phyloP scores from a whole-genome alignment of 768 basidiomycete genomes.

The Scleroderma bovista region DNA sequence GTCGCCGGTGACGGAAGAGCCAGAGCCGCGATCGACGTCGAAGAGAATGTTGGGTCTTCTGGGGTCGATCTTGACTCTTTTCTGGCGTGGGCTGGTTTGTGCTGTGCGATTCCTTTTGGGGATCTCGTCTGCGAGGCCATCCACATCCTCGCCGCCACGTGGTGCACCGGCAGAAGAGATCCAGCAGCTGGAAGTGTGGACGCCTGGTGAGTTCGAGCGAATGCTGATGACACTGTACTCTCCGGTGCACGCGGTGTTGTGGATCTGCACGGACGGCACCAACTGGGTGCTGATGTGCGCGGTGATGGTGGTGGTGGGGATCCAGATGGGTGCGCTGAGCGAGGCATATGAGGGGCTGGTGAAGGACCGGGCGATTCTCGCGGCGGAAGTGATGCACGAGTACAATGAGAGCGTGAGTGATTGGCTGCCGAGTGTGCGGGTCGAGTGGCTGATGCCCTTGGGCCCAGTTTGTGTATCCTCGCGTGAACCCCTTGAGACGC shows the following conservation, averaged over 20 bases:
- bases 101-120: slow-evolving; percentile 67
- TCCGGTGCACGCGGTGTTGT: slow-evolving; percentile 67
- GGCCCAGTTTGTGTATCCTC: slow-evolving; percentile 76
- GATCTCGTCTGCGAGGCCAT: slow-evolving; percentile 41
- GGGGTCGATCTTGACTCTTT: slow-evolving; percentile 28
- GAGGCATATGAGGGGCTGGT: slow-evolving; percentile 53
- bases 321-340: slow-evolving; percentile 46
- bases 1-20: slow-evolving; percentile 23
- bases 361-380: slow-evolving; percentile 71
- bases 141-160: slow-evolving; percentile 26
- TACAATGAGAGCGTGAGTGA: slow-evolving; percentile 69
- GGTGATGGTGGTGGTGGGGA: slow-evolving; percentile 62
- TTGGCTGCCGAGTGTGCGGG: background rate
- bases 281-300: slow-evolving; percentile 73
- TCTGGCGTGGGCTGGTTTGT: slow-evolving; percentile 49
- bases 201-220: slow-evolving; percentile 65
- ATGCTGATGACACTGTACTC: slow-evolving; percentile 73
- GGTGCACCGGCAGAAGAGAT: slow-evolving; percentile 45
- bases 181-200: slow-evolving; percentile 79
- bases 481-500: slow-evolving; percentile 65
- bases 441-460: background rate
- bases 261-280: slow-evolving; percentile 62
- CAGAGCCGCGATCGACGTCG: slow-evolving; percentile 38
- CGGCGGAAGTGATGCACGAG: slow-evolving; percentile 78
- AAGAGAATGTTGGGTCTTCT: slow-evolving; percentile 33